Evolutionary conservation across 345 rosid genomes (phyloP), one percentile per base, ranked within the genome.

Genomic region (Laguncularia racemosa): DNA sequence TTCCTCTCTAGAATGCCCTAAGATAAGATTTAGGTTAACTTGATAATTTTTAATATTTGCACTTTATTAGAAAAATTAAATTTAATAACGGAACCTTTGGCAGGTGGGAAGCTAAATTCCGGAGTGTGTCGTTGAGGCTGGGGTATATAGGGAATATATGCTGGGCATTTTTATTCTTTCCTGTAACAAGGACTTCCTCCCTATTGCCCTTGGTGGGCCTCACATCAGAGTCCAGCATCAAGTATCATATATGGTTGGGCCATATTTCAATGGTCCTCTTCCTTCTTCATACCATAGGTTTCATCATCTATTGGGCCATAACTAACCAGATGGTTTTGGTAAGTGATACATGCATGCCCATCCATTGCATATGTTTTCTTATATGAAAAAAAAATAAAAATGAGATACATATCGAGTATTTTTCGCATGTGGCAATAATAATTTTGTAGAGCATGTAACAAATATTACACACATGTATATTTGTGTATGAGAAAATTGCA

Each of bases 241-340:
- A 77, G 61, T 77, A 81, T 50, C 85, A 81, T 49, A 74, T 72
- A 48, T 77, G 85, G 82, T 48, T 80, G 1, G 80, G 82, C 1
- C 78, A 80, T 47, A 13, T 53, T 16, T 52, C 72, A n/a, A 67
- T 77, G 76, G 20, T 57, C 8, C 54, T 80, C 51, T 67, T 80
- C 48, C 60, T 78, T 0, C 68, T 69, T 53, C 85, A 80, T 68
- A 78, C 82, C 26, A 20, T 80, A 23, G 47, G 40, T 53, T 81
- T 64, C 51, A 60, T 72, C 50, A 21, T 56, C 40, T 63, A 53
- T 20, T 81, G 82, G 76, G 49, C 67, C 26, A 55, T 23, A 4
- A 65, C 78, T 1, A 13, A 67, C 26, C 76, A 72, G 21, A 57
- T 65, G 17, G 72, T 71, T 6, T 26, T 60, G 80, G 82, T 80